Percentiles rank a stretch among this genome's conserved stretches.
Conservation (phyloP, 75 land plant species). For the Pseudotsuga menziesii region DNA sequence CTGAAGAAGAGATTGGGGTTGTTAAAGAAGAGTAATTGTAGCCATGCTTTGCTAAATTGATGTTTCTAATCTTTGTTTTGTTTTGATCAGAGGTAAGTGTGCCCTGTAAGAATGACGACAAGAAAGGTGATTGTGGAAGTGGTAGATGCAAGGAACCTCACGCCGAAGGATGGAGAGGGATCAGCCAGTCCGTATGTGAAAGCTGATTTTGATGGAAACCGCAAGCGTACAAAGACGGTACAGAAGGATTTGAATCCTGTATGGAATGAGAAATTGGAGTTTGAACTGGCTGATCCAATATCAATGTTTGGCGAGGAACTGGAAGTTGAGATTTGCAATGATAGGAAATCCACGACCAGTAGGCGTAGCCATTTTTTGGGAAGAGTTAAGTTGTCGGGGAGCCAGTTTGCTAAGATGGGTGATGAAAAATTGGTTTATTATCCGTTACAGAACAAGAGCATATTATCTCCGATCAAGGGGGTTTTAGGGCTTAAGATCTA, state of each 20-base stretch:
- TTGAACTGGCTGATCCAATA: slow-evolving; percentile 45
- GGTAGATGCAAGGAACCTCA: slow-evolving; percentile 52
- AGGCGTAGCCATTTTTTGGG: slow-evolving; percentile 68
- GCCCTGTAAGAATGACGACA: slow-evolving; percentile 14
- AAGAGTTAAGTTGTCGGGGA: slow-evolving; percentile 46
- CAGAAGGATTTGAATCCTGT: slow-evolving; percentile 66
- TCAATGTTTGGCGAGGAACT: slow-evolving; percentile 37
- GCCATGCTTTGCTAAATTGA: not conserved
- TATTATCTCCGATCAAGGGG: slow-evolving; percentile 65
- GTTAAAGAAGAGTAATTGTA: not conserved
- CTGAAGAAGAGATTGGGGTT: not conserved
- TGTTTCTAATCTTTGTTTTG: not conserved
- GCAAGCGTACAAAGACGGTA: slow-evolving; percentile 47
- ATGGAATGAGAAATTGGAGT: slow-evolving; percentile 73
- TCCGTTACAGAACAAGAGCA: slow-evolving; percentile 57
- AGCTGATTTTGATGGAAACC: slow-evolving; percentile 64
- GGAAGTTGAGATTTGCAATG: slow-evolving; percentile 57
- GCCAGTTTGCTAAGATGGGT: slow-evolving; percentile 38
- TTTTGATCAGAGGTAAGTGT: slow-evolving; percentile 2
- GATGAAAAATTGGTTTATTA: slow-evolving; percentile 54
- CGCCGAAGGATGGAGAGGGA: slow-evolving; percentile 82
- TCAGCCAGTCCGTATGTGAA: slow-evolving; percentile 61
- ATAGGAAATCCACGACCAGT: slow-evolving; percentile 28
- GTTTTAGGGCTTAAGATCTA: slow-evolving; percentile 65
- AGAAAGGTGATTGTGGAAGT: slow-evolving; percentile 74